Base-by-base conservation (phyloP, 2,329 filamentous ascomycete genomes). In the Aspergillus pseudotamarii region DNA sequence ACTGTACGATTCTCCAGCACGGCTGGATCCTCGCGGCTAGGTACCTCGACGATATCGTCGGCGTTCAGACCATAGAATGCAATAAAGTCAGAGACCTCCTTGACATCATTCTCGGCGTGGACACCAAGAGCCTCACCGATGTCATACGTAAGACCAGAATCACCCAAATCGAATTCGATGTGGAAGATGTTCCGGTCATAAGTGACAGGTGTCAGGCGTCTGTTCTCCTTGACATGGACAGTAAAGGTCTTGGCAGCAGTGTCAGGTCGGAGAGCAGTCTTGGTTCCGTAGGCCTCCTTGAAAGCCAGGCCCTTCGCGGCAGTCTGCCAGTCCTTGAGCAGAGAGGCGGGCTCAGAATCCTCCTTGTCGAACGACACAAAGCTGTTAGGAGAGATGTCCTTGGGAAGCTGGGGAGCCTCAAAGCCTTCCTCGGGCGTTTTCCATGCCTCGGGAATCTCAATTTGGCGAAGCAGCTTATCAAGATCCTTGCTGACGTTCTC, bases 101-200 rank as follows among this genome's bases (percentile, higher is more conserved):
- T 81, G 54, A 89, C 85, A 77, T 98, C 90, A 79, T 99, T 99
- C 80, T 98, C 92, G 8, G 93, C 92, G 78, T 99, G 95, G 66
- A 99, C 94, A 68, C 95, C 95, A 21, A 99, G 89, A 54, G 95
- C 95, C 82, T 99, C 95, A 62, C 95, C 95, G 73, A 99, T 98
- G 76, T 96, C 92, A 82, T 99, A 99, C 48, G 88, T 97, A 68
- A 99, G 88, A 45, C 94, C 94, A 38, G 94, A 96, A 73, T 90
- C 81, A 64, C 94, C 94, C 28, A 99, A 88, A 75, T 98, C 95
- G 73, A 99, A 99, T 81, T 99, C 95, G 66, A 99, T 98, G 82
- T 99, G 95, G 90, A 99, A 99, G 80, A 99, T 98, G 85, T 99
- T 97, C 71, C 95, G 93, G 79, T 98, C 94, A 76, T 99, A 99